A percentile compares a stretch with the other conserved stretches of the same genome.
These are phyloP conservation scores for Pichia sp. DNA, from an alignment of 1,139 yeast species.

Conservation along the genomic window DNA sequence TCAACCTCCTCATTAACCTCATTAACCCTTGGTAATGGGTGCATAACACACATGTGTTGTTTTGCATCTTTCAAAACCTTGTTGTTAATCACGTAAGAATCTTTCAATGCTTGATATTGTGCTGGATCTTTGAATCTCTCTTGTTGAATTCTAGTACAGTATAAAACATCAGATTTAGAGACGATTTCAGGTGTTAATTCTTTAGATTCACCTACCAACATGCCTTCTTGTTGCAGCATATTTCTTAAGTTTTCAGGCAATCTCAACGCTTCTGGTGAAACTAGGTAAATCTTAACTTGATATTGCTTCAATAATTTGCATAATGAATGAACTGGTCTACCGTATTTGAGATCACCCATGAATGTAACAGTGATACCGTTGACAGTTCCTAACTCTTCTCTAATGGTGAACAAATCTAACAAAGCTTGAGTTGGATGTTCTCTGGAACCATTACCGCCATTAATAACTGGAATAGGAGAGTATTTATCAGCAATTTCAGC, in stretches of 20 bases:
- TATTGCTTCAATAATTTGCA: slow-evolving; percentile 86
- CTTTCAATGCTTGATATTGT: slow-evolving; percentile 84
- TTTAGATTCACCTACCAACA: slow-evolving; percentile 67
- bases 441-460: slow-evolving; percentile 95
- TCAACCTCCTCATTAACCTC: slow-evolving; percentile 98
- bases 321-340: slow-evolving; percentile 97
- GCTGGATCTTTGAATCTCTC: slow-evolving; percentile 78
- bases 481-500: slow-evolving; percentile 93
- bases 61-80: slow-evolving; percentile 85
- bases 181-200: slow-evolving; percentile 76
- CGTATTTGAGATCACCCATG: slow-evolving; percentile 97
- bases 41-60: slow-evolving; percentile 98
- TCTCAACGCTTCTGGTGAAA: slow-evolving; percentile 80
- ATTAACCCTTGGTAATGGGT: slow-evolving; percentile 94
- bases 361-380: slow-evolving; percentile 97
- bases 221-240: slow-evolving; percentile 56
- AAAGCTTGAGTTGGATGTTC: slow-evolving; percentile 99
- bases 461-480: slow-evolving; percentile 94
- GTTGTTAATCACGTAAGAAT: slow-evolving; percentile 88
- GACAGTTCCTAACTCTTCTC: slow-evolving; percentile 98
- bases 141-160: slow-evolving; percentile 97
- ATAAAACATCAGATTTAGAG: slow-evolving; percentile 85
- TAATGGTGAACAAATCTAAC: slow-evolving; percentile 92
- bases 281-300: slow-evolving; percentile 88
- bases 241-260: slow-evolving; percentile 69